Evolutionary conservation across 1,284 basidiomycete species (phyloP).

Genomic region (Puccinia novopanici): DNA sequence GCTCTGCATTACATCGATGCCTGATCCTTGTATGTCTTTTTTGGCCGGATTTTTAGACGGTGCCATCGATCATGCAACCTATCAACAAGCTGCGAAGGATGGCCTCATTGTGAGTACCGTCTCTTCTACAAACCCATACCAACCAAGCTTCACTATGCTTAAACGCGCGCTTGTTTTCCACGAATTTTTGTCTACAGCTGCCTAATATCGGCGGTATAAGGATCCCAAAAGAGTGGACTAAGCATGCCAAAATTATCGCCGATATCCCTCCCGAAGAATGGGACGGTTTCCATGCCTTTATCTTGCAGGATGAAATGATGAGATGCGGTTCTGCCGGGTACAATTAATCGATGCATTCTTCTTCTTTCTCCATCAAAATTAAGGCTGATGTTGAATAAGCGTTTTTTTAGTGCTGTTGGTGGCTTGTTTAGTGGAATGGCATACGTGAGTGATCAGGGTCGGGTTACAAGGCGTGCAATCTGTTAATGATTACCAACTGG

Average conservation of each 20-base stretch:
- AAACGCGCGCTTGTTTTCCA: no score
- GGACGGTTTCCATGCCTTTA: constrained; percentile 52
- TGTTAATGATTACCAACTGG: not conserved
- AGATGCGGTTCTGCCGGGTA: constrained; percentile 52
- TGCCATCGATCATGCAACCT: constrained; percentile 42
- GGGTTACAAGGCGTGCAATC: not conserved
- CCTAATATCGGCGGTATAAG: constrained; percentile 40
- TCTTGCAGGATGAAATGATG: constrained; percentile 46
- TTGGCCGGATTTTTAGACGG: not conserved
- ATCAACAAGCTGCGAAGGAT: constrained; percentile 47
- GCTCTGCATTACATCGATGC: not conserved
- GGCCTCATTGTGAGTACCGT: constrained; percentile 44
- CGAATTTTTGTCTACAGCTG: constrained; percentile 12
- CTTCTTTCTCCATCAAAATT: not conserved
- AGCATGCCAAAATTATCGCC: constrained; percentile 49
- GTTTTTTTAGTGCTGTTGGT: constrained; percentile 29
- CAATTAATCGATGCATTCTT: no score
- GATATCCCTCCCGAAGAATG: constrained; percentile 48
- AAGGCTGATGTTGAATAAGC: not conserved
- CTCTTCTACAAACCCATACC: constrained; percentile 50
- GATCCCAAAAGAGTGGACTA: constrained; percentile 48
- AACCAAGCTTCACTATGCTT: constrained; percentile 12
- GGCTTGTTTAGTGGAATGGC: constrained; percentile 46
- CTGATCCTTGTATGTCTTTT: not conserved
- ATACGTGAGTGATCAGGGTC: constrained; percentile 29